Percentiles rank a stretch among this genome's conserved stretches.
Conservation (phyloP, 495 filamentous ascomycete genomes). For the Bathelium albidoporum region DNA sequence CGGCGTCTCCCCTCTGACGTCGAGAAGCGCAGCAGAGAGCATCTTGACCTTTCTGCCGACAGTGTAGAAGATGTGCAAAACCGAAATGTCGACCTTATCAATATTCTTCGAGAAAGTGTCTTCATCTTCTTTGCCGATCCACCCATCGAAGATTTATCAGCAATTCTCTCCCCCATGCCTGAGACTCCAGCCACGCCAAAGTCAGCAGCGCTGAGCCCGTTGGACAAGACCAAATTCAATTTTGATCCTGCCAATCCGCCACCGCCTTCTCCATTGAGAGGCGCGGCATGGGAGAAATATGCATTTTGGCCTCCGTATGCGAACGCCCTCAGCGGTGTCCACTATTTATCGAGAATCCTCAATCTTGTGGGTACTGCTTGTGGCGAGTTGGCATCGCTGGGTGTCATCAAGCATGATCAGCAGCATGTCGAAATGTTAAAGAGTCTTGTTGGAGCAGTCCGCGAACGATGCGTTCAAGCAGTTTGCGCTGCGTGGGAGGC, state of each 20-base stretch:
- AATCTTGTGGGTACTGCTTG: conserved; percentile 72
- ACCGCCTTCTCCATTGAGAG: conserved; percentile 61
- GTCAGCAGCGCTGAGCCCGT: conserved; percentile 37
- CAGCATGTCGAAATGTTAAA: conserved; percentile 54
- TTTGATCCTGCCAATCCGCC: conserved; percentile 67
- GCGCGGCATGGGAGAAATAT: conserved; percentile 84
- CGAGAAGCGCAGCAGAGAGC: conserved; percentile 70
- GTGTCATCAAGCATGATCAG: conserved; percentile 39
- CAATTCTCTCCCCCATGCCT: conserved; percentile 69
- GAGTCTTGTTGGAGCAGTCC: conserved; percentile 59
- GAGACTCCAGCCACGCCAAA: conserved; percentile 59
- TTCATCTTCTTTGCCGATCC: conserved; percentile 77
- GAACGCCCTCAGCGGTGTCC: conserved; percentile 76
- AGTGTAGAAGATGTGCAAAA: conserved; percentile 63
- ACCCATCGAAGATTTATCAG: conserved; percentile 79
- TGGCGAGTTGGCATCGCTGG: conserved; percentile 70
- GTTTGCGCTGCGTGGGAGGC: conserved; percentile 77
- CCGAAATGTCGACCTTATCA: conserved; percentile 68
- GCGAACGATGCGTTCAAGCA: conserved; percentile 72
- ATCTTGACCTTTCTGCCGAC: conserved; percentile 69
- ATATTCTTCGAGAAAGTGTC: conserved; percentile 68
- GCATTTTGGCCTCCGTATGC: conserved; percentile 94
- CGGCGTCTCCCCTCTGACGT: conserved; percentile 70
- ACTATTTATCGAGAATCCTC: conserved; percentile 76
- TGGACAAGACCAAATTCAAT: conserved; percentile 60